phyloP scores from a whole-genome alignment of 768 basidiomycete species.

The Termitomyces sp. region DNA sequence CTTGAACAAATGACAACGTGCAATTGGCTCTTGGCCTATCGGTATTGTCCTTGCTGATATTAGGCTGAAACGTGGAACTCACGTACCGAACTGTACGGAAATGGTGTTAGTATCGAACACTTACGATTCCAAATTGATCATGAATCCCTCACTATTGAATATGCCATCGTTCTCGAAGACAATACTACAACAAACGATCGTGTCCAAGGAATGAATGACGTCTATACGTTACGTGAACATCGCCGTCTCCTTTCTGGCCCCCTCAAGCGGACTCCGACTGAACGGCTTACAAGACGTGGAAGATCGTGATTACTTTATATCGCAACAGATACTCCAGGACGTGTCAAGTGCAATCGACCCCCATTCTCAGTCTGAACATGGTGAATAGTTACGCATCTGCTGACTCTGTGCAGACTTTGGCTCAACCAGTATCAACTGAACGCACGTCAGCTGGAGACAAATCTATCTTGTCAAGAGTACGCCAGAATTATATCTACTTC shows the following conservation, averaged over 20 bases:
- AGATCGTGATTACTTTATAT: slow-evolving; percentile 60
- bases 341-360: slow-evolving; percentile 66
- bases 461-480: slow-evolving; percentile 81
- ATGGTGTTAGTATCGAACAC: slow-evolving; percentile 77
- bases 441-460: slow-evolving; percentile 70
- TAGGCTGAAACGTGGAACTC: slow-evolving; percentile 69
- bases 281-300: slow-evolving; percentile 79
- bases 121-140: slow-evolving; percentile 79
- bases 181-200: slow-evolving; percentile 38
- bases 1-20: no score
- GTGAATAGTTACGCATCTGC: slow-evolving; percentile 44
- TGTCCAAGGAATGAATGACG: slow-evolving; percentile 59
- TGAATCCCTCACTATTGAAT: slow-evolving; percentile 80
- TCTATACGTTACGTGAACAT: slow-evolving; percentile 65
- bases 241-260: slow-evolving; percentile 71
- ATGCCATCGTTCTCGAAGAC: slow-evolving; percentile 77
- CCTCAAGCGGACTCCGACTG: slow-evolving; percentile 74
- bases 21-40: no score
- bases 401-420: slow-evolving; percentile 31
- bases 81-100: slow-evolving; percentile 82
- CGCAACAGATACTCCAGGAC: no score
- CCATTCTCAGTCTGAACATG: slow-evolving; percentile 62
- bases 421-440: slow-evolving; percentile 35
- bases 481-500: slow-evolving; percentile 96
- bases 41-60: no score